Conservation (phyloP, 73 alveolate species). For the Symbiodinium natans region DNA sequence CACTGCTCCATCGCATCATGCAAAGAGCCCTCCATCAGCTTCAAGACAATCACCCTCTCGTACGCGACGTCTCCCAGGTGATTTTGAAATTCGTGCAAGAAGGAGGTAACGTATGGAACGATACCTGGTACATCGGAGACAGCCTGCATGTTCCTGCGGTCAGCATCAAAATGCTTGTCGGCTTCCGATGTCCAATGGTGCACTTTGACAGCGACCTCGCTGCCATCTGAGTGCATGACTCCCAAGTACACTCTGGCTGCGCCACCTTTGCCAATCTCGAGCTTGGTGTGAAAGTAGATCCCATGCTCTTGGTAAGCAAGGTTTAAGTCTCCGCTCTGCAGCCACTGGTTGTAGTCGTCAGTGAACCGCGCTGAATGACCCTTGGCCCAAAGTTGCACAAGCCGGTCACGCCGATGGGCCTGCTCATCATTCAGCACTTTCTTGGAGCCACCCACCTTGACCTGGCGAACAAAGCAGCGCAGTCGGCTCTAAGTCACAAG, state of each 20-base stretch:
- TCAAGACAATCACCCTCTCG: not conserved
- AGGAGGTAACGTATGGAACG: too few relatives aligned
- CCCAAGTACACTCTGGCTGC: not conserved
- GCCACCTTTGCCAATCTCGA: not conserved
- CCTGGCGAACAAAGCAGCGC: too few relatives aligned
- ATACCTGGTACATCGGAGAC: too few relatives aligned
- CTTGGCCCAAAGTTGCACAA: not conserved
- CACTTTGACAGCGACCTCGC: not conserved
- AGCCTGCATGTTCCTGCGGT: too few relatives aligned
- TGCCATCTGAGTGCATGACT: not conserved
- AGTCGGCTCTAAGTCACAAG: too few relatives aligned
- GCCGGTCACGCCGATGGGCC: too few relatives aligned
- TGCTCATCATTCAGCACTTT: too few relatives aligned
- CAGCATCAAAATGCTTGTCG: too few relatives aligned
- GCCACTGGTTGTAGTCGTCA: not conserved
- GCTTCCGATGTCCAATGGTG: too few relatives aligned
- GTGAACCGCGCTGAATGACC: not conserved
- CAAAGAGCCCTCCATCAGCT: not conserved
- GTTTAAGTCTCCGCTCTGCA: not conserved
- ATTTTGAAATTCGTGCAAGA: not conserved
- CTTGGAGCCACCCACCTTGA: too few relatives aligned
- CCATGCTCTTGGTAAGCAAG: not conserved
- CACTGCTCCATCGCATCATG: not conserved
- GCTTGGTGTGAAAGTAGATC: slow-evolving; percentile 18
- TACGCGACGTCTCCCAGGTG: not conserved